Conservation (phyloP, 2,329 filamentous ascomycete genomes). For the Phialophora expanda region DNA sequence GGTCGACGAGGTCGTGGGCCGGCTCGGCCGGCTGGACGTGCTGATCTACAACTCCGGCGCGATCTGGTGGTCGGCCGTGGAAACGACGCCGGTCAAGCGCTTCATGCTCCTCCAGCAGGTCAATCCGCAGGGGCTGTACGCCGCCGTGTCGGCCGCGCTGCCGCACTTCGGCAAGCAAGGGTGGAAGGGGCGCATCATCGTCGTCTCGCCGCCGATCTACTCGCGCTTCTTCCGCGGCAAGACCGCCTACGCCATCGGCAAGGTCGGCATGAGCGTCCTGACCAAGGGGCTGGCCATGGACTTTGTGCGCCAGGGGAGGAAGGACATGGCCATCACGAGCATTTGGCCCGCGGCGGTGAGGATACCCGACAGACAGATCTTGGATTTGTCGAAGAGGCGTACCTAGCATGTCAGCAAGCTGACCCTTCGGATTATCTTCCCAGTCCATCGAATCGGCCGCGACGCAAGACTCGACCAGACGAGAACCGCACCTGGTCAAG, state of each 20-base stretch:
- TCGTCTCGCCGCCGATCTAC: constrained; percentile 85
- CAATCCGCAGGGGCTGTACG: constrained; percentile 78
- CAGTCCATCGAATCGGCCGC: constrained; percentile 75
- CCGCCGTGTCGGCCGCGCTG: constrained; percentile 68
- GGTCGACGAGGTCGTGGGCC: constrained; percentile 63
- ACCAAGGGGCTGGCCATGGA: constrained; percentile 85
- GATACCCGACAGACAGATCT: neutral
- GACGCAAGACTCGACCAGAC: constrained; percentile 62
- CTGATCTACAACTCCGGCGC: constrained; percentile 83
- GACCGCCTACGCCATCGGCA: constrained; percentile 75
- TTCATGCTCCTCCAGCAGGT: constrained; percentile 79
- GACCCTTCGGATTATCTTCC: neutral
- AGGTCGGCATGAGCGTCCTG: constrained; percentile 77
- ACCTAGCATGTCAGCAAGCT: neutral
- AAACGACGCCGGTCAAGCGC: constrained; percentile 73
- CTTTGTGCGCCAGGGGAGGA: constrained; percentile 68
- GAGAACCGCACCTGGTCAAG: constrained; percentile 48
- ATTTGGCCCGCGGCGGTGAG: constrained; percentile 77
- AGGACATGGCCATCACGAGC: constrained; percentile 75
- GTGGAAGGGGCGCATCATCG: constrained; percentile 69
- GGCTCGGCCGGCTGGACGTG: constrained; percentile 70
- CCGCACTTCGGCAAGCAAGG: constrained; percentile 60
- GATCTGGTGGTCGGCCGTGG: constrained; percentile 81
- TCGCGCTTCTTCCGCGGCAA: constrained; percentile 84
- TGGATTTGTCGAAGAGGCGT: neutral